phyloP scores from a whole-genome alignment of 768 basidiomycete genomes.

The Pisolithus microcarpus region DNA sequence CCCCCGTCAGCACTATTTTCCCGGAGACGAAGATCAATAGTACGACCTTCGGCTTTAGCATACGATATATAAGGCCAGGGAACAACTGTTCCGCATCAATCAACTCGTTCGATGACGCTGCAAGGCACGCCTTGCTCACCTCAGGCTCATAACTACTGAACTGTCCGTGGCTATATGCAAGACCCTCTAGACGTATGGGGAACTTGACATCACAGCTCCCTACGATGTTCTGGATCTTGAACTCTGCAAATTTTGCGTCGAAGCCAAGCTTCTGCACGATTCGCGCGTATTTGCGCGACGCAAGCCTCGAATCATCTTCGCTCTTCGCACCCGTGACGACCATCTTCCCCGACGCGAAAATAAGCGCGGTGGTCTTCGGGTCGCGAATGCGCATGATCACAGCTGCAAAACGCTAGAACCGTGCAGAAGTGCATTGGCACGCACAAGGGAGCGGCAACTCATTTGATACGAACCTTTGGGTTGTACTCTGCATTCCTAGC shows the following conservation, averaged over 20 bases:
- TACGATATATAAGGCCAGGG: constrained; percentile 98
- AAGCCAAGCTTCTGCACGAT: constrained; percentile 99
- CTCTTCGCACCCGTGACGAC: constrained; percentile 99
- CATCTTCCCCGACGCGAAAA: constrained; percentile 99
- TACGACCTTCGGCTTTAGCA: constrained; percentile 99
- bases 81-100: constrained; percentile 56
- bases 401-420: constrained; percentile 93
- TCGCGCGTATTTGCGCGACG: constrained; percentile 96
- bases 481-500: constrained; percentile 99
- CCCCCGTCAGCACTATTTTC: constrained; percentile 97
- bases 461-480: constrained; percentile 85
- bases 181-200: constrained; percentile 93
- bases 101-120: neutral
- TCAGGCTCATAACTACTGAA: constrained; percentile 98
- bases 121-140: constrained; percentile 40
- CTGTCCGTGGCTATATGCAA: constrained; percentile 96
- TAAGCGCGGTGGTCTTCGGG: constrained; percentile 98
- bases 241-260: constrained; percentile 98
- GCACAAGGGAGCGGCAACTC: constrained; percentile 32
- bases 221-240: constrained; percentile 99
- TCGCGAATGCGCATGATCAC: constrained; percentile 99
- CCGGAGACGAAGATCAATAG: constrained; percentile 98
- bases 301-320: constrained; percentile 94
- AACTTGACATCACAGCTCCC: constrained; percentile 98
- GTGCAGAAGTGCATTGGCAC: constrained; percentile 57